Evolutionary conservation across 176 grass and related monocot species (phyloP), one percentile per base, ranked within the genome.

Genomic region (Areca catechu): DNA sequence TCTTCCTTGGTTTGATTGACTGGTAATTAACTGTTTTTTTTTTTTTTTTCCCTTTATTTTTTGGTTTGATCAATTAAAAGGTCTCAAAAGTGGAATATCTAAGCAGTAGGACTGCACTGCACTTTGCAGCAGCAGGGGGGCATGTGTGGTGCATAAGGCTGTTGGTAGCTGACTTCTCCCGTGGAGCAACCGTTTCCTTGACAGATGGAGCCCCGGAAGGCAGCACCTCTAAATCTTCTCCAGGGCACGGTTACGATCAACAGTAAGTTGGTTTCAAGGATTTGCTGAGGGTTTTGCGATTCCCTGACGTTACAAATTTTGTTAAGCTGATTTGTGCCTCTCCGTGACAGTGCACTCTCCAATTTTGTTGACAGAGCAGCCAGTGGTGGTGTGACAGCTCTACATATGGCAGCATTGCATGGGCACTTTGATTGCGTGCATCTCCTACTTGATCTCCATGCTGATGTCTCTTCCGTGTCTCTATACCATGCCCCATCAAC

Each of bases 361-460:
- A 85, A 63, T 18, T 76, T 75, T 58, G 78, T 88, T 48, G 88
- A 88, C 72, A 80, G 66, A 72, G 17, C 62, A 43, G 87, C 75
- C 10, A 77, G 20, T 53, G 75, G 83, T 58, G 87, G 78, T 47
- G 71, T 91, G 10, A 97, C 83, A 9, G 83, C 87, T 22, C 80
- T 97, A 4, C 93, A 97, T 82, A 77, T 91, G 50, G 87, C 87
- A 5, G 87, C 93, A 59, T 56, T 91, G 72, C 71, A 79, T 62
- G 86, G 86, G 5, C 68, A 88, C 60, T 79, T 64, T 0, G 86
- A 97, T 43, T 91, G 81, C 48, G 83, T 91, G 51, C 87, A 90
- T 83, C 80, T 97, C 21, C 83, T 97, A 25, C 28, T 91, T 22
- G 93, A 97, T 71, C 58, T 91, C 49, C 76, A 66, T 34, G 83